Evolutionary conservation across 176 grass and related monocot genomes (phyloP).

Genomic region (Carex littledalei): DNA sequence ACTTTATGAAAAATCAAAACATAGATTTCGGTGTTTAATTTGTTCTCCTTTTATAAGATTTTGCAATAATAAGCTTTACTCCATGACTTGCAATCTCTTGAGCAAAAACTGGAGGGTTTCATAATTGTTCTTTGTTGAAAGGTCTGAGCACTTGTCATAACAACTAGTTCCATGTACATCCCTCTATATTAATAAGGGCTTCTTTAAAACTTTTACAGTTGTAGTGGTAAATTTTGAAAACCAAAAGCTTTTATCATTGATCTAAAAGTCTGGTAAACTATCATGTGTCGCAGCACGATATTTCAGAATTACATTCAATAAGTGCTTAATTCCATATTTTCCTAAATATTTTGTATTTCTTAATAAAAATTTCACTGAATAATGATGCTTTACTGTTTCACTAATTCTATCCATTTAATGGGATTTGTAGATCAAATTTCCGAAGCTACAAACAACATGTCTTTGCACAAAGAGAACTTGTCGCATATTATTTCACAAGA

Average conservation of each 20-base stretch:
- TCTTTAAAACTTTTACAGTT: neutral
- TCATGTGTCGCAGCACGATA: neutral
- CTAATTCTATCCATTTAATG: too few species aligned
- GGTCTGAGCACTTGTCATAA: neutral
- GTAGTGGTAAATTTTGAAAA: neutral
- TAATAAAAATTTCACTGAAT: too few species aligned
- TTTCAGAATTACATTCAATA: neutral
- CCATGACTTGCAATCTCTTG: neutral
- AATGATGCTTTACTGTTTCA: too few species aligned
- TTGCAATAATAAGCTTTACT: neutral
- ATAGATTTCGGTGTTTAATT: too few species aligned
- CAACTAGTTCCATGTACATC: neutral
- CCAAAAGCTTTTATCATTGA: neutral
- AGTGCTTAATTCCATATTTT: too few species aligned
- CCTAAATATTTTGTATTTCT: neutral
- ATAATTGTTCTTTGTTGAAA: neutral
- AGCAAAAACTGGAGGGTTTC: neutral
- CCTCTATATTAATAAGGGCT: neutral
- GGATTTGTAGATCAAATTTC: too few species aligned
- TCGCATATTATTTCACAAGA: neutral
- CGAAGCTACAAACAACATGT: too few species aligned
- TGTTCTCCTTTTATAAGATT: neutral
- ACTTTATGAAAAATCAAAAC: too few species aligned
- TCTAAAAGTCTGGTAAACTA: neutral
- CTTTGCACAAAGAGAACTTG: too few species aligned